Percentiles rank a stretch among this genome's conserved stretches.
Evolutionary conservation across 164 flowering plant genomes (phyloP).

Genomic region (Taxillus chinensis): DNA sequence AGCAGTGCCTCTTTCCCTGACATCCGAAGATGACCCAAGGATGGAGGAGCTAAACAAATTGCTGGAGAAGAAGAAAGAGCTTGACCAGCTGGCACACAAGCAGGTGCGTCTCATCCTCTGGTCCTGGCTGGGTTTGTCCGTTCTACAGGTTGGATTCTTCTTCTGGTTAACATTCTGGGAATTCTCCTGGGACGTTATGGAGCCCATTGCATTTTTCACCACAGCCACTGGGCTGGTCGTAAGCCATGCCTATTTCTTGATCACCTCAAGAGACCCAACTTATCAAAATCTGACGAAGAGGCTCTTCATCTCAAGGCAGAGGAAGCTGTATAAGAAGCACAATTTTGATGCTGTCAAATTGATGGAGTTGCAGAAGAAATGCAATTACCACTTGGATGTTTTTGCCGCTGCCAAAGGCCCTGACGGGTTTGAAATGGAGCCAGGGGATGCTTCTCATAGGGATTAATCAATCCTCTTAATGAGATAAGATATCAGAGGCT

Average conservation of each 20-base stretch:
- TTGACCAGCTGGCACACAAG: conserved; percentile 65
- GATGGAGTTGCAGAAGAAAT: conserved; percentile 49
- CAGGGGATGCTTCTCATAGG: not conserved
- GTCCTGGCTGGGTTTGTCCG: conserved; percentile 55
- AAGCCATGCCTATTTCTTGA: conserved; percentile 73
- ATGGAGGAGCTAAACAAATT: conserved; percentile 54
- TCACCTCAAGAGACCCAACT: conserved; percentile 78
- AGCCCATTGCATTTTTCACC: conserved; percentile 75
- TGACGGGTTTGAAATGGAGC: conserved; percentile 7
- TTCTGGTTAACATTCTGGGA: conserved; percentile 92
- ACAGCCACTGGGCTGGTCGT: conserved; percentile 56
- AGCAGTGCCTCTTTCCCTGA: conserved; percentile 66
- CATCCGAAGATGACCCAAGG: conserved; percentile 63
- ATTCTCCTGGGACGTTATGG: conserved; percentile 97
- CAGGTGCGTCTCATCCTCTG: conserved; percentile 70
- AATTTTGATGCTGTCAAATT: conserved; percentile 51
- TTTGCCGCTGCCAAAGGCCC: conserved; percentile 12
- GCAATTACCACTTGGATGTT: conserved; percentile 37
- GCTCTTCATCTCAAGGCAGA: conserved; percentile 65
- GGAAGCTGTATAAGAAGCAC: conserved; percentile 51
- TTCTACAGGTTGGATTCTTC: conserved; percentile 65
- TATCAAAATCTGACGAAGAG: conserved; percentile 84
- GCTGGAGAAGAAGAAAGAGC: conserved; percentile 59
- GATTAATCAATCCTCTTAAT: no score
- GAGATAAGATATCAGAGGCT: no score